Evolutionary conservation across 78 protist species (phyloP).

Genomic region (Mastigamoeba balamuthi): DNA sequence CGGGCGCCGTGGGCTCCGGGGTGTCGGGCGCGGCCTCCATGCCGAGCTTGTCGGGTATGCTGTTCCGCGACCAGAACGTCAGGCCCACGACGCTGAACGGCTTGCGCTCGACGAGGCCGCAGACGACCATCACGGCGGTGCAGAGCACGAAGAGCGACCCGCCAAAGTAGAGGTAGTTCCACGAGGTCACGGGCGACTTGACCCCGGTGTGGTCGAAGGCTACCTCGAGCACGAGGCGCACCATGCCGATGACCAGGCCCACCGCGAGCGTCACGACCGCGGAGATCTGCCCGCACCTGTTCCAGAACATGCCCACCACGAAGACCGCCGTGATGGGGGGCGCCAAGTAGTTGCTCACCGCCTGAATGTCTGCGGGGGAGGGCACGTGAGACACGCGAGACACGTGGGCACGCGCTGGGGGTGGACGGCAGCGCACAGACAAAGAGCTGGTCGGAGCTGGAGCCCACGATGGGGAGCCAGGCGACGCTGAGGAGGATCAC

Average conservation of each 20-base stretch:
- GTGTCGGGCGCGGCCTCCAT: not conserved
- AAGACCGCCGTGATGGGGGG: constrained; percentile 2
- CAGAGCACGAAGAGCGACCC: not conserved
- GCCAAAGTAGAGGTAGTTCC: not conserved
- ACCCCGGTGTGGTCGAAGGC: not conserved
- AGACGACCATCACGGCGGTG: not conserved
- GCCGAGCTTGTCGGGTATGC: not conserved
- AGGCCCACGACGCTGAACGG: not conserved
- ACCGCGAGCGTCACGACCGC: not conserved
- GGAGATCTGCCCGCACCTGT: not conserved
- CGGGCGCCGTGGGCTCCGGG: not conserved
- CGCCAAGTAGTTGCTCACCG: not conserved
- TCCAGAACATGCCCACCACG: not conserved
- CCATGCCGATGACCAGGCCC: not conserved
- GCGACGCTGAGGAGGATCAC: not conserved
- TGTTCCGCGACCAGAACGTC: not conserved
- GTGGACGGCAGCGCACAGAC: not conserved
- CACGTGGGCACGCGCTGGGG: no score
- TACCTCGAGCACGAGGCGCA: not conserved
- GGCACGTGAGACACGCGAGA: no score
- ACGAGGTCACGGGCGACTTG: not conserved
- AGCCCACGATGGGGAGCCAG: not conserved
- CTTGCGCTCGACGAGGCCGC: not conserved
- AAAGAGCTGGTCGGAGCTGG: not conserved
- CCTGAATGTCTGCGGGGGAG: not conserved